Percentiles rank a stretch among this genome's conserved stretches.
Evolutionary conservation across 768 basidiomycete species (phyloP).

Genomic region (Rhodotorula babjevae): DNA sequence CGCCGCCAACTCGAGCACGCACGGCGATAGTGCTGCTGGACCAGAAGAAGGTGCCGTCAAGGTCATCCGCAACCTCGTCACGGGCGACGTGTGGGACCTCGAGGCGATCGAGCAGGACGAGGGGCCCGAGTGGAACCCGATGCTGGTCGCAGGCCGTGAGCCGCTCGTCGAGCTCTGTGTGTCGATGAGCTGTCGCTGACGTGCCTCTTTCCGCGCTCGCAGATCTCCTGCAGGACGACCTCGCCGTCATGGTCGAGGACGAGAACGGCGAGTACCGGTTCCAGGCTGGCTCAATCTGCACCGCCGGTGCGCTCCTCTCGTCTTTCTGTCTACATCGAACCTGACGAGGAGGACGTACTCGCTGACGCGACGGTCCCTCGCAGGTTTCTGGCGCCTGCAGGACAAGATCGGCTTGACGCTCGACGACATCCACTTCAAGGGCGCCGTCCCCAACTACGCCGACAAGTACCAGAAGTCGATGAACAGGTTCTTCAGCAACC

Average conservation of each 20-base stretch:
- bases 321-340: too few relatives aligned
- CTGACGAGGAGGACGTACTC: neutral
- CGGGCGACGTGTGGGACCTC: conserved; percentile 49
- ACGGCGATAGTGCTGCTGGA: conserved; percentile 3
- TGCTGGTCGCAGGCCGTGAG: conserved; percentile 47
- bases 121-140: conserved; percentile 49
- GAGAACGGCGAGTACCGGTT: conserved; percentile 66
- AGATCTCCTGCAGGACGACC: conserved; percentile 43
- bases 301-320: conserved; percentile 53
- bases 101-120: conserved; percentile 56
- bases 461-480: conserved; percentile 62
- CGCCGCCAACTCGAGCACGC: conserved; percentile 23
- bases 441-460: conserved; percentile 68
- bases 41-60: neutral
- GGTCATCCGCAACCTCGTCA: conserved; percentile 14
- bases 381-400: conserved; percentile 70
- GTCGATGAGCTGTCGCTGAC: too few relatives aligned
- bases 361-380: neutral
- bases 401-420: conserved; percentile 71
- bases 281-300: conserved; percentile 65
- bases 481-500: conserved; percentile 65
- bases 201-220: neutral
- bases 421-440: conserved; percentile 66
- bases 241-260: conserved; percentile 46
- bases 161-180: neutral